Percentiles rank a stretch among this genome's conserved stretches.
phyloP scores from a whole-genome alignment of 192 early-diverging fungal species.

The Lunasporangiospora selenospora region DNA sequence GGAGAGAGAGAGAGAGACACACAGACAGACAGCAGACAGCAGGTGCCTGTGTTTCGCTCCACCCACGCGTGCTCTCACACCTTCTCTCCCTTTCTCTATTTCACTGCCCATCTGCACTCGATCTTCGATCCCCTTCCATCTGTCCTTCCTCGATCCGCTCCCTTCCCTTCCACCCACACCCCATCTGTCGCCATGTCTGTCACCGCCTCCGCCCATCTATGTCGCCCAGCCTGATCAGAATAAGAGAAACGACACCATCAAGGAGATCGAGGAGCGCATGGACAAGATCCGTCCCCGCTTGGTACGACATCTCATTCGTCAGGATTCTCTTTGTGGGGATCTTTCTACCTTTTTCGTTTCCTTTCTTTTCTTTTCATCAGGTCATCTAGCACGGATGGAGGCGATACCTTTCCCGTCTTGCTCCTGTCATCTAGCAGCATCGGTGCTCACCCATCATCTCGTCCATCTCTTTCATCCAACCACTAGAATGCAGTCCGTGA shows the following conservation, averaged over 20 bases:
- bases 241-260: slow-evolving; percentile 38
- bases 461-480: background rate
- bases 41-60: slow-evolving; percentile 16
- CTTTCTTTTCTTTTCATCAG: background rate
- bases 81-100: background rate
- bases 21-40: too few relatives aligned
- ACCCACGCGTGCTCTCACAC: background rate
- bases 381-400: too few relatives aligned
- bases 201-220: slow-evolving; percentile 18
- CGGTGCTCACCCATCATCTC: background rate
- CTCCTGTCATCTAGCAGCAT: background rate
- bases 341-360: too few relatives aligned
- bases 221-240: slow-evolving; percentile 45
- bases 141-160: slow-evolving; percentile 3
- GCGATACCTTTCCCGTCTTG: background rate
- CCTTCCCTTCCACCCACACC: slow-evolving; percentile 2
- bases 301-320: slow-evolving; percentile 25
- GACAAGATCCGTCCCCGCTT: slow-evolving; percentile 48
- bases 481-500: slow-evolving; percentile 44
- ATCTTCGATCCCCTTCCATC: background rate
- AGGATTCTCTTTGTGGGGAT: too few relatives aligned
- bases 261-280: slow-evolving; percentile 48
- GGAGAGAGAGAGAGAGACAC: too few relatives aligned
- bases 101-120: background rate
- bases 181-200: slow-evolving; percentile 33